Conservation (phyloP, 139 green algal genomes). For the Chlorella sorokiniana region DNA sequence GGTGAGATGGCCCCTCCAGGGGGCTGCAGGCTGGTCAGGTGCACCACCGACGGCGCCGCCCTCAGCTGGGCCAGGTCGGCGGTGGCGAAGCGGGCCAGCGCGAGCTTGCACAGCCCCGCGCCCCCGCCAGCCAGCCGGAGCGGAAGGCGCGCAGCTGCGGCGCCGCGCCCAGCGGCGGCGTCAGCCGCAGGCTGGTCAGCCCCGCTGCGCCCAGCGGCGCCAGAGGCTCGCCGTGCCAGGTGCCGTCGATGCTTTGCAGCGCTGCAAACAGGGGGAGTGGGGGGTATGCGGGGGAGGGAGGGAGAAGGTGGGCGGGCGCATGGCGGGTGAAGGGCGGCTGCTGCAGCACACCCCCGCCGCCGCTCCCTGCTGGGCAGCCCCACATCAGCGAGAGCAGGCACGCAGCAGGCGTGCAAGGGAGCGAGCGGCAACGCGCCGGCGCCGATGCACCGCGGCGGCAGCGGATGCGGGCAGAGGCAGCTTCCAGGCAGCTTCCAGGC, state of each 20-base stretch:
- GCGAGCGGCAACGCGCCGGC: too few species aligned
- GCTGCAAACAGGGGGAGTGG: neutral
- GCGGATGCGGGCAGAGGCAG: too few species aligned
- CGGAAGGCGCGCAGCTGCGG: neutral
- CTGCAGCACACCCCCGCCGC: too few species aligned
- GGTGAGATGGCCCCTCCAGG: neutral
- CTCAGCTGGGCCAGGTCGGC: constrained; percentile 10
- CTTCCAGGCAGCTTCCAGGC: too few species aligned
- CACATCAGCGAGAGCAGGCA: too few species aligned
- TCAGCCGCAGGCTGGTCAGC: constrained; percentile 20
- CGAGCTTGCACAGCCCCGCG: neutral
- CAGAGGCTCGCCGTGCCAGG: constrained; percentile 11
- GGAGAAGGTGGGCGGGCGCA: neutral
- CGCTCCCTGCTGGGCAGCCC: too few species aligned
- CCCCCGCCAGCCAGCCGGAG: constrained; percentile 13
- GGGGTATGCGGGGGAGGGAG: neutral
- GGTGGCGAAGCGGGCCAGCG: constrained; percentile 1
- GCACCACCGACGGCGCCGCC: neutral
- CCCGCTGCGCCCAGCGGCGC: neutral
- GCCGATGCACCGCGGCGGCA: too few species aligned
- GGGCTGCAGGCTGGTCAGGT: constrained; percentile 2
- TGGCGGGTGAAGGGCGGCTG: too few species aligned
- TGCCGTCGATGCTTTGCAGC: neutral
- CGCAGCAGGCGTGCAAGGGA: too few species aligned
- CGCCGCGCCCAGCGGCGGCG: constrained; percentile 7